Base-by-base conservation (phyloP, 202 grass and related monocot genomes). In the Setaria viridis region DNA sequence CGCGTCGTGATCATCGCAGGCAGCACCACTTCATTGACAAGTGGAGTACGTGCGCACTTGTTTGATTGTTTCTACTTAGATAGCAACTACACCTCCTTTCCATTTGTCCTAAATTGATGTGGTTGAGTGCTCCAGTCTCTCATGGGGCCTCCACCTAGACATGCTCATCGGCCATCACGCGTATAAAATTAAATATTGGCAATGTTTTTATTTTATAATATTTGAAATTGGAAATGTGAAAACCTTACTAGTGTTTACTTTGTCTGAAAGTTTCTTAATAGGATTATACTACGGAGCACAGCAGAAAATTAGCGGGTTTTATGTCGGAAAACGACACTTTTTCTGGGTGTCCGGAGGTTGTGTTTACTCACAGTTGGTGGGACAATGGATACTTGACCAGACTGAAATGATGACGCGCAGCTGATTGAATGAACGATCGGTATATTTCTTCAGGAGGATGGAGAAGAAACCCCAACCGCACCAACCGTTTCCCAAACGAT, bases 21-120 rank as follows among this genome's bases (percentile, higher is more conserved):
- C 33, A 8, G 49, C 59, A 32, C 76, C 81, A 68, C 81, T 67
- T 15, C 15, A 67, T 83, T 74, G 72, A 51, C 67, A 67, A 71
- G 53, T 62, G 82, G 53, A 25, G 71, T 85, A 72, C 78, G 34
- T 82, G 88, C 64, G 72, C 78, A 89, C 72, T 84, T 25, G 49
- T 25, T 25, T 25, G 25, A 25, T 25, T 25, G 25, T 62, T 88
- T 14, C 37, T 68, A 59, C 50, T 50, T 17, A 29, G 37, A 69
- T n/a, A 10, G 37, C 35, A 43, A n/a, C 17, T 8, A 3, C 9
- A 1, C 13, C 4, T 32, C 30, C 9, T 9, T 50, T 9, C 39
- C 17, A 43, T 51, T 62, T 65, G 63, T 65, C 49, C 30, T 70
- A 25, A 39, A 62, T 42, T 33, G 20, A 16, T 11, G 12, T 55